phyloP scores from a whole-genome alignment of 805 yeast species.

The Geotrichum ghanense region DNA sequence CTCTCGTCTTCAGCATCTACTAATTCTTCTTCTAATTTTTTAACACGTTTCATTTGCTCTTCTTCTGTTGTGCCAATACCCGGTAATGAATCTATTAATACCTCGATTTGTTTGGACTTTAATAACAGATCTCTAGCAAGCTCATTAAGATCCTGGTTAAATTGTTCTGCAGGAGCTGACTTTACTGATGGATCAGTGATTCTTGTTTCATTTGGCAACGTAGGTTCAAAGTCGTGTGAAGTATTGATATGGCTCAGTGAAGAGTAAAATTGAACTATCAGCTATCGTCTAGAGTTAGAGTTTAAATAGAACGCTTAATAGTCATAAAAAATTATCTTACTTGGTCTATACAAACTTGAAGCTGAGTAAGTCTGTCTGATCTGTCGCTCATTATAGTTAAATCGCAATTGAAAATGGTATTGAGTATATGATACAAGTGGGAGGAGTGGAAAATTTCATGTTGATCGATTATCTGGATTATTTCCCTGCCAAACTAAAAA shows the following conservation, averaged over 20 bases:
- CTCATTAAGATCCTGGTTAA: conserved; percentile 48
- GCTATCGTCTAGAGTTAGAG: conserved; percentile 10
- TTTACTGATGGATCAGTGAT: conserved; percentile 44
- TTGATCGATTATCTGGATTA: too few relatives aligned
- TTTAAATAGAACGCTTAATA: background rate
- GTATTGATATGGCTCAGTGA: conserved; percentile 45
- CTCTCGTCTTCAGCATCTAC: conserved; percentile 45
- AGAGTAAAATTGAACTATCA: conserved; percentile 27
- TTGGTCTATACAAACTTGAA: conserved; percentile 80
- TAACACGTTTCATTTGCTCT: conserved; percentile 56
- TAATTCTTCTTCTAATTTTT: conserved; percentile 64
- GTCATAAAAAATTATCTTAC: conserved; percentile 17
- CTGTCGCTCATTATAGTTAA: conserved; percentile 27
- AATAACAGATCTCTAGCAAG: conserved; percentile 74
- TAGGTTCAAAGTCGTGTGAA: conserved; percentile 49
- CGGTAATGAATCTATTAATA: conserved; percentile 79
- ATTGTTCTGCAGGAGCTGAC: conserved; percentile 17
- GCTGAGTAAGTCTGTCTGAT: conserved; percentile 84
- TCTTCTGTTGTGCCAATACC: conserved; percentile 80
- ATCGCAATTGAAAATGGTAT: too few relatives aligned
- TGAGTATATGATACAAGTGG: too few relatives aligned
- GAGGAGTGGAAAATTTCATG: too few relatives aligned
- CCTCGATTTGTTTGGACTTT: conserved; percentile 76
- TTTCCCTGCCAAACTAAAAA: too few relatives aligned
- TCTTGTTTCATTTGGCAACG: conserved; percentile 38